Evolutionary conservation across 495 filamentous ascomycete species (phyloP).

Genomic region (Bombardia bombarda): DNA sequence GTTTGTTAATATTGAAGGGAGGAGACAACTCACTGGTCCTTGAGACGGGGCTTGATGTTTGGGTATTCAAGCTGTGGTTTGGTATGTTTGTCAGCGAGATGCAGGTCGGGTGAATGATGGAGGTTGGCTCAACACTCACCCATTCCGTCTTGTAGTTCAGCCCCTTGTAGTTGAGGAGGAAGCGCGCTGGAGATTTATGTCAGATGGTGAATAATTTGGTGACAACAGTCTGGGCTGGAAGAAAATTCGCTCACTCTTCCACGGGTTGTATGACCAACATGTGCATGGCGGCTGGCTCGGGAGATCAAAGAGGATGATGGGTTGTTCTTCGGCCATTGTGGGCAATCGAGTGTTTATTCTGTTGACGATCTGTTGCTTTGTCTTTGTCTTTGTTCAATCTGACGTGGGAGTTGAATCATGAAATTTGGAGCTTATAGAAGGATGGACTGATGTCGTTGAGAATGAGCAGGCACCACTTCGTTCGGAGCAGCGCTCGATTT

Average conservation of each 20-base stretch:
- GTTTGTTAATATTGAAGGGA: background rate
- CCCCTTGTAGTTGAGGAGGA: constrained; percentile 53
- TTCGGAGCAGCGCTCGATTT: too few relatives aligned
- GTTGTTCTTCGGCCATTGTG: too few relatives aligned
- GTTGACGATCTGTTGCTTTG: too few relatives aligned
- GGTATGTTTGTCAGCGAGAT: too few relatives aligned
- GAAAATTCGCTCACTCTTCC: constrained; percentile 43
- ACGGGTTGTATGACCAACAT: constrained; percentile 54
- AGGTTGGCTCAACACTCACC: constrained; percentile 18
- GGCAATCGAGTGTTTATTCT: too few relatives aligned
- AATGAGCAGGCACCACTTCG: too few relatives aligned
- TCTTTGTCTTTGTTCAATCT: too few relatives aligned
- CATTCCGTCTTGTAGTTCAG: constrained; percentile 58
- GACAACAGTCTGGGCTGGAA: background rate
- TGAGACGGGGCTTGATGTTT: constrained; percentile 37
- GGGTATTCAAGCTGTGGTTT: constrained; percentile 44
- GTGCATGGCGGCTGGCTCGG: constrained; percentile 34
- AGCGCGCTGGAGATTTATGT: constrained; percentile 33
- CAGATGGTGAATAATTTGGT: background rate
- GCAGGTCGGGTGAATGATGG: background rate
- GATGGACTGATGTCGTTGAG: too few relatives aligned
- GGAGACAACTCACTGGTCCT: constrained; percentile 16
- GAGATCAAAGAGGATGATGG: constrained; percentile 48
- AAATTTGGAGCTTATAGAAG: too few relatives aligned
- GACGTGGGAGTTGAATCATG: too few relatives aligned